Percentiles rank a stretch among this genome's conserved stretches.
Evolutionary conservation across 2,329 filamentous ascomycete species (phyloP).

Genomic region (Helminthosporium solani): DNA sequence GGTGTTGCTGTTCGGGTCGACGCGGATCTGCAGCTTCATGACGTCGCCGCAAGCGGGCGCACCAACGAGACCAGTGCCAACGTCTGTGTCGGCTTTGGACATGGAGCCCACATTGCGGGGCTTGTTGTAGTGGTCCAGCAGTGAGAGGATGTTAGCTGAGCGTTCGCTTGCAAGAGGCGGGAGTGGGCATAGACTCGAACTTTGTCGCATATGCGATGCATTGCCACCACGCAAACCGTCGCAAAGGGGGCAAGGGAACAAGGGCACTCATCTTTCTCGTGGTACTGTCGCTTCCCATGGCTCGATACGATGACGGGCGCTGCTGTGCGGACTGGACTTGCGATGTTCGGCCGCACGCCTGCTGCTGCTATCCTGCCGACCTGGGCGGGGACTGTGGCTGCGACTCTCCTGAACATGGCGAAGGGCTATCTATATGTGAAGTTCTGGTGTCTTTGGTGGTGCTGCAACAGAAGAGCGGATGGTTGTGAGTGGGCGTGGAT

Average conservation of each 20-base stretch:
- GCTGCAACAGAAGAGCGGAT: slow-evolving; percentile 9
- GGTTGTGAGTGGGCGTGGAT: slow-evolving; percentile 20
- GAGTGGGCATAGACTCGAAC: slow-evolving; percentile 5
- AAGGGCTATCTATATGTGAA: slow-evolving; percentile 17
- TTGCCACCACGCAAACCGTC: slow-evolving; percentile 18
- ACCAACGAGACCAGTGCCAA: slow-evolving; percentile 87
- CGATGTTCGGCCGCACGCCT: slow-evolving; percentile 52
- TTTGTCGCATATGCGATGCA: slow-evolving; percentile 3
- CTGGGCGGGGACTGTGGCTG: slow-evolving; percentile 55
- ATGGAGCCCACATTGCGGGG: slow-evolving; percentile 79
- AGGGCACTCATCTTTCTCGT: slow-evolving; percentile 67
- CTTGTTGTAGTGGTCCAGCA: slow-evolving; percentile 78
- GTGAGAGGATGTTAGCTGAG: slow-evolving; percentile 48
- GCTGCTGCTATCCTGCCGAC: slow-evolving; percentile 53
- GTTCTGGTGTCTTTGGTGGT: not conserved
- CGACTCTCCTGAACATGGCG: slow-evolving; percentile 60
- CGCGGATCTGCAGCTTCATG: slow-evolving; percentile 91
- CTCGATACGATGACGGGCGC: slow-evolving; percentile 44
- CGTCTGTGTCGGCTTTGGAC: slow-evolving; percentile 75
- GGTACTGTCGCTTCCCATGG: slow-evolving; percentile 55
- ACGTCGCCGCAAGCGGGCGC: slow-evolving; percentile 91
- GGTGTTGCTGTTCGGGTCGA: slow-evolving; percentile 82
- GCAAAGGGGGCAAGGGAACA: no score
- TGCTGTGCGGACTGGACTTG: slow-evolving; percentile 47
- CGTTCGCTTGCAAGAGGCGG: slow-evolving; percentile 11